Base-by-base conservation (phyloP, 169 alveolate species). In the Cyclospora cayetanensis region DNA sequence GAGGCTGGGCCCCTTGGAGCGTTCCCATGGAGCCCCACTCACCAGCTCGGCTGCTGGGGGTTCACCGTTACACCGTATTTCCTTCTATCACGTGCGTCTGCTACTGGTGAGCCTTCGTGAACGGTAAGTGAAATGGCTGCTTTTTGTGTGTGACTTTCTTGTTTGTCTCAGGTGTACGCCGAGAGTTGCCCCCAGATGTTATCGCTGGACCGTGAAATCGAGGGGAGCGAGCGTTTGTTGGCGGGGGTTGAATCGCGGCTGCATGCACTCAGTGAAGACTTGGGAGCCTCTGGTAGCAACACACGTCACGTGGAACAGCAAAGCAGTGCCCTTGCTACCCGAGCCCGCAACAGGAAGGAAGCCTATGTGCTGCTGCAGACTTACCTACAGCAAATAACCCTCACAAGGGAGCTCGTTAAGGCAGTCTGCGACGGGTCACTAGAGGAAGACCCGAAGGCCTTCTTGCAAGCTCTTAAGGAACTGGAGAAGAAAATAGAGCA, bases 401-500 rank as follows among this genome's bases (percentile, higher is more conserved):
- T 86, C 83, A 68, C 74, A 25, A 77, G 63, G 52, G 68, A 84
- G 12, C 82, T 84, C 22, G 82, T 84, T 12, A 15, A 65, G 29
- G 82, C 68, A 25, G 50, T 86, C 53, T 86, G 92, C 55, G 76
- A 86, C 7, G 85, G 77, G 4, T 11, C 15, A 12, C 60, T 86
- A 15, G 11, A 43, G 3, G 80, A 66, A 55, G 41, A 29, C 60
- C 66, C 89, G n/a, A 31, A n/a, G 43, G 42, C 74, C 63, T 86
- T 39, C 74, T 34, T 86, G 34, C 46, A 27, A 4, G 86, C 86
- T 20, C 85, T 86, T 11, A 42, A 68, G 41, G 65, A 86, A 20
- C 74, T 86, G 42, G 72, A 42, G 29, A 86, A 43, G 60, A 86
- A 86, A 39, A 63, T 86, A 42, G 92, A 86, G 39, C 92, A 86